Conservation (phyloP, 352 stramenopile genomes). For the Phytophthora litchii region DNA sequence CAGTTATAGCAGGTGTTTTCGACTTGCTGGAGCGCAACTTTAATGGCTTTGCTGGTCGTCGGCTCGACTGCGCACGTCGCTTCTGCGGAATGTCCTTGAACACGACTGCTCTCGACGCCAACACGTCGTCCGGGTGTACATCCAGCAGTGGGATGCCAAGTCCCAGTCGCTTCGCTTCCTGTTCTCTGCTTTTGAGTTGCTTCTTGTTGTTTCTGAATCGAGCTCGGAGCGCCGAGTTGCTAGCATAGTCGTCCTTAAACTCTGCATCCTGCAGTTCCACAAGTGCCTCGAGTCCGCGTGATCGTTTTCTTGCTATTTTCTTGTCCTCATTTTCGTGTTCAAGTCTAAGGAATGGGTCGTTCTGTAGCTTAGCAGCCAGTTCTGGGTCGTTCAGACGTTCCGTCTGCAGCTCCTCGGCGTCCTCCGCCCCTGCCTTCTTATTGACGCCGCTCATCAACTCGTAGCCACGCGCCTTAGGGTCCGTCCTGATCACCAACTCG, state of each 20-base stretch:
- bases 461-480: constrained; percentile 93
- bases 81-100: constrained; percentile 61
- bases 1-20: constrained; percentile 11
- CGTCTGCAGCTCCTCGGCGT: constrained; percentile 41
- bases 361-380: constrained; percentile 44
- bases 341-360: constrained; percentile 77
- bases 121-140: constrained; percentile 59
- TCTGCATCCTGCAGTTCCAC: constrained; percentile 61
- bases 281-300: constrained; percentile 57
- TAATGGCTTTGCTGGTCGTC: neutral
- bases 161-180: constrained; percentile 46
- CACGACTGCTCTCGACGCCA: constrained; percentile 57
- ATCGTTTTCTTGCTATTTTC: constrained; percentile 46
- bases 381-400: constrained; percentile 65
- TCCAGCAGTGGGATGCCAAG: constrained; percentile 70
- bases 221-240: constrained; percentile 61
- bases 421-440: constrained; percentile 80
- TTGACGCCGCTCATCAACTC: constrained; percentile 89
- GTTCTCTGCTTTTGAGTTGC: constrained; percentile 42
- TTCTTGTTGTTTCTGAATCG: constrained; percentile 70
- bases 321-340: constrained; percentile 85
- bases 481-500: constrained; percentile 94
- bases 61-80: constrained; percentile 7
- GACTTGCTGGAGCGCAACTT: constrained; percentile 4
- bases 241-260: constrained; percentile 73